phyloP scores from a whole-genome alignment of 2,329 filamentous ascomycete genomes.

The Lecanosticta acicola region DNA sequence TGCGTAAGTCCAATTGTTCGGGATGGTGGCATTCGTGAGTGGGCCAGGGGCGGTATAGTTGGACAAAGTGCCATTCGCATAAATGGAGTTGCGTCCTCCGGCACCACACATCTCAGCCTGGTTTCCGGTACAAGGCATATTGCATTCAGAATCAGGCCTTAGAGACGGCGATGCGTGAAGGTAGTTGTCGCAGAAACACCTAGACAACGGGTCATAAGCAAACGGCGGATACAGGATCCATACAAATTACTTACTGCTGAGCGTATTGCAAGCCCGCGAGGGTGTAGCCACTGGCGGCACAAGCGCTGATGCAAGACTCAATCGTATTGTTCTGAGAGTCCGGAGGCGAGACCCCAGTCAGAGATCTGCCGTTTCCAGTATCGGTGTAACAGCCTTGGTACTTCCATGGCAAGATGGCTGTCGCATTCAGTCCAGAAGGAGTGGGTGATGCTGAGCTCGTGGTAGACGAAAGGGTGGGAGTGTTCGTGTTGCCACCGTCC shows the following conservation, averaged over 20 bases:
- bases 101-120: slow-evolving; percentile 28
- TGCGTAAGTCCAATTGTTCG: slow-evolving; percentile 23
- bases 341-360: slow-evolving; percentile 10
- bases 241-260: slow-evolving; percentile 15
- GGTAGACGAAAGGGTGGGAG: background rate
- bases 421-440: slow-evolving; percentile 1
- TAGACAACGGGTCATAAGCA: too few species aligned
- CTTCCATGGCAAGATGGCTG: slow-evolving; percentile 18
- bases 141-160: slow-evolving; percentile 24
- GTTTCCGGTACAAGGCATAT: slow-evolving; percentile 28
- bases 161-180: slow-evolving; percentile 23
- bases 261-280: slow-evolving; percentile 33
- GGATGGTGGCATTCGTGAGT: slow-evolving; percentile 15
- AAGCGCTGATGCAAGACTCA: slow-evolving; percentile 27
- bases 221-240: too few species aligned
- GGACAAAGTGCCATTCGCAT: slow-evolving; percentile 23
- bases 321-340: slow-evolving; percentile 18
- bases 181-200: slow-evolving; percentile 32
- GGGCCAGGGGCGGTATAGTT: slow-evolving; percentile 13
- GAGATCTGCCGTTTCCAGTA: slow-evolving; percentile 17
- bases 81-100: slow-evolving; percentile 26
- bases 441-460: slow-evolving; percentile 22
- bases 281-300: slow-evolving; percentile 27
- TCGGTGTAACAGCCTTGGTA: slow-evolving; percentile 28
- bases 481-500: background rate